These are phyloP conservation scores for Apiospora kogelbergensis DNA, from an alignment of 2,329 filamentous ascomycete species.

Conservation along the genomic window DNA sequence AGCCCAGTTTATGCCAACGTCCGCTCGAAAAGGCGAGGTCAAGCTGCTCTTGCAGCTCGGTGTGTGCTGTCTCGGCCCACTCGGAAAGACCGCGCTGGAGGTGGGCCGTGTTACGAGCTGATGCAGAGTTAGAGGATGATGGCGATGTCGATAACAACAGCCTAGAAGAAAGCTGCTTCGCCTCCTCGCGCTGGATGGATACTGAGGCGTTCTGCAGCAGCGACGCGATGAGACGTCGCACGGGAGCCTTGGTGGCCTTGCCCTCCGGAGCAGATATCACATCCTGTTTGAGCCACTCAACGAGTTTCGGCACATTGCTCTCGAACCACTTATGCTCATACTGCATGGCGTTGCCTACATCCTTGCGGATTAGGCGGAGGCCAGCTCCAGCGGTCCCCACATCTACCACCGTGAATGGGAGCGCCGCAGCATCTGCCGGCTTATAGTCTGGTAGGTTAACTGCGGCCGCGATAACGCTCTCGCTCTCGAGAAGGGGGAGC, in stretches of 20 bases:
- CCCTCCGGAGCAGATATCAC: slow-evolving; percentile 37
- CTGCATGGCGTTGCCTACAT: slow-evolving; percentile 65
- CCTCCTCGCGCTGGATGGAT: slow-evolving; percentile 51
- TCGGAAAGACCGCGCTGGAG: slow-evolving; percentile 61
- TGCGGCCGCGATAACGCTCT: slow-evolving; percentile 50
- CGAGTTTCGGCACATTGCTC: slow-evolving; percentile 66
- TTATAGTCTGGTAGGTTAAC: slow-evolving; percentile 56
- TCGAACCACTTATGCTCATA: slow-evolving; percentile 75
- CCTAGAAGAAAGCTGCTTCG: slow-evolving; percentile 34
- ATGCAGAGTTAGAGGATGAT: slow-evolving; percentile 27
- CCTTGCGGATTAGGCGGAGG: slow-evolving; percentile 66
- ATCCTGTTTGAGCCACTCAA: slow-evolving; percentile 63
- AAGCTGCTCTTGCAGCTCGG: slow-evolving; percentile 78
- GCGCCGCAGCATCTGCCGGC: slow-evolving; percentile 31
- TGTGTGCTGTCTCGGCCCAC: slow-evolving; percentile 81
- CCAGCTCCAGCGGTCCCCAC: slow-evolving; percentile 61
- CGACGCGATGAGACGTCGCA: slow-evolving; percentile 67
- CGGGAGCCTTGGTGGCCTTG: slow-evolving; percentile 58
- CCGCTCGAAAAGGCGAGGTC: slow-evolving; percentile 74
- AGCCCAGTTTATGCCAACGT: slow-evolving; percentile 77
- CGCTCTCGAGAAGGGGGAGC: slow-evolving; percentile 38
- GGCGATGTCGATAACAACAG: slow-evolving; percentile 24
- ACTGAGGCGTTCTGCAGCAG: slow-evolving; percentile 57
- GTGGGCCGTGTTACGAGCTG: slow-evolving; percentile 32
- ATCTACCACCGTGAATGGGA: slow-evolving; percentile 61